Base-by-base conservation (phyloP, 2,329 filamentous ascomycete genomes). In the Ophiocordyceps unilateralis region DNA sequence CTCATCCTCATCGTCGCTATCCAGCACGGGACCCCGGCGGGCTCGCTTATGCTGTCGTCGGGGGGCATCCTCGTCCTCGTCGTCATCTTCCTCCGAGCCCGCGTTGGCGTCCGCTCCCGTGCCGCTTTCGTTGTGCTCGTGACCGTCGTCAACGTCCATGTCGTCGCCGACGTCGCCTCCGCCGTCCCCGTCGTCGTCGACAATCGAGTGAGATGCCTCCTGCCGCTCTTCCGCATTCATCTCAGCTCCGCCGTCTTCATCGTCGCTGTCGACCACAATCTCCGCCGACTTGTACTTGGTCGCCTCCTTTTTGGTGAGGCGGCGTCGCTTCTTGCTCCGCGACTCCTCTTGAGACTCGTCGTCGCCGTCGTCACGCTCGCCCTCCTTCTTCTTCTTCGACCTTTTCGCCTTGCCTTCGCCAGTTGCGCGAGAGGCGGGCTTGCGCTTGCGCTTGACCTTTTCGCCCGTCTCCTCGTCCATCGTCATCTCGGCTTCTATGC, bases 261-360 rank as follows among this genome's bases (percentile, higher is more conserved):
- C 75, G 49, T 83, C 80, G 47, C 80, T 85, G 48, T 89, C 83
- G 39, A 85, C 81, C 23, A 94, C 78, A 48, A 87, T 76, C 61
- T 93, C 87, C 2, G 74, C 78, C 41, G 82, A 88, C 71, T 94
- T 94, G 69, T 76, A 93, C 62, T 93, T 93, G 58, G 57, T 50
- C 23, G 55, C 53, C 43, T 62, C 60, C 47, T 62, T 65, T 49
- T 75, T 70, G 47, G 63, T 69, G 53, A 72, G 70, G 46, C 65
- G 71, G 44, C 74, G 71, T 54, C 74, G 76, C 59, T 81, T 81
- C 56, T 77, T 78, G 20, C 72, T 71, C 45, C 71, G 62, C 14
- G 50, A 67, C 45, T 59, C 60, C 37, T 61, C 62, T 26, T 63
- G 62, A 5, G 55, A 55, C 21, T 68, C 71, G 0, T 62, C 63